A percentile compares a stretch with the other conserved stretches of the same genome.
phyloP scores from a whole-genome alignment of 2,329 filamentous ascomycete genomes.

The Thielaviopsis populi region DNA sequence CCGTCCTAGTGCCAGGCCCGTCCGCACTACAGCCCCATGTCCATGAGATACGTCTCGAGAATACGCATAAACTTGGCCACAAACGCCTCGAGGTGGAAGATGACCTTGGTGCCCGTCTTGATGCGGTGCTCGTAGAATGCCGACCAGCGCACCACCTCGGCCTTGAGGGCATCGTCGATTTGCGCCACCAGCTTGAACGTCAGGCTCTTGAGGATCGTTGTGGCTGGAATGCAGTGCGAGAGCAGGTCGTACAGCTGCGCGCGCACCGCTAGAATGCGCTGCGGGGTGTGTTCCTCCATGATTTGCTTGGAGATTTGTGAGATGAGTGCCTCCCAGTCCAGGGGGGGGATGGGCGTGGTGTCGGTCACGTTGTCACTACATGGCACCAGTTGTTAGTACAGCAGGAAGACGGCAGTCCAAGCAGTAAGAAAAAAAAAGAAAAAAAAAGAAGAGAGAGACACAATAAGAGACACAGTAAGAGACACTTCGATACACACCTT shows the following conservation, averaged over 20 bases:
- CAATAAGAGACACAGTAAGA: no score
- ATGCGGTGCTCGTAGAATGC: conserved; percentile 96
- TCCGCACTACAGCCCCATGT: conserved; percentile 49
- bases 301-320: conserved; percentile 84
- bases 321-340: conserved; percentile 93
- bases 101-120: conserved; percentile 82
- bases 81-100: conserved; percentile 96
- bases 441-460: no score
- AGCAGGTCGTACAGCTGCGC: conserved; percentile 94
- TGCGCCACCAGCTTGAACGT: conserved; percentile 82
- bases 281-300: conserved; percentile 80
- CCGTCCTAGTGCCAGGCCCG: neutral
- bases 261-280: conserved; percentile 71
- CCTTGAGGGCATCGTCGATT: conserved; percentile 79
- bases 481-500: conserved; percentile 48
- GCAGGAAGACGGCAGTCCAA: no score
- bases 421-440: no score
- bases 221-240: conserved; percentile 92
- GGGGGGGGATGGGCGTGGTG: conserved; percentile 75
- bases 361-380: conserved; percentile 85
- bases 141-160: conserved; percentile 87
- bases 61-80: conserved; percentile 98
- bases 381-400: neutral
- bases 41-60: conserved; percentile 81
- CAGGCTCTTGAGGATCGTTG: conserved; percentile 83